Percentiles rank a stretch among this genome's conserved stretches.
Evolutionary conservation across 306 rosid species (phyloP).

Genomic region (Hippophae rhamnoides): DNA sequence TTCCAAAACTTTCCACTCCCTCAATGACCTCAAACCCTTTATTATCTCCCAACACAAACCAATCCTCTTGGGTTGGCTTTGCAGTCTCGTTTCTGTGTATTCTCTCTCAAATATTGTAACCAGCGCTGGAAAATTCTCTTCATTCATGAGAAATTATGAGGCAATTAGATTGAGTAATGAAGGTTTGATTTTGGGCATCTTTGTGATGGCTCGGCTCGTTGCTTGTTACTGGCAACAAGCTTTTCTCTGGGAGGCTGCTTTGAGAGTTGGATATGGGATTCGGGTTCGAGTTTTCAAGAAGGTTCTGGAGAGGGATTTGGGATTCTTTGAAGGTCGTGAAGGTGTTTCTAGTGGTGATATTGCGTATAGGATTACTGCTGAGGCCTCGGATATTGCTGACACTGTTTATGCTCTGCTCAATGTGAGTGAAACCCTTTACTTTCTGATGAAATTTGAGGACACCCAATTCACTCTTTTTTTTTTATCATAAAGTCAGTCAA

Average conservation of each 20-base stretch:
- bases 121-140: constrained; percentile 30
- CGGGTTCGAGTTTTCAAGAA: constrained; percentile 49
- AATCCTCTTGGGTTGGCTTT: constrained; percentile 67
- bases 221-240: constrained; percentile 65
- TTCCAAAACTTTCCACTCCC: constrained; percentile 22
- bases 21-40: constrained; percentile 42
- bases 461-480: background rate
- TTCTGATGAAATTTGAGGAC: background rate
- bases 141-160: constrained; percentile 19
- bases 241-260: constrained; percentile 76
- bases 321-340: constrained; percentile 35
- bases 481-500: background rate
- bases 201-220: constrained; percentile 40
- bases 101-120: constrained; percentile 52
- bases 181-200: constrained; percentile 33
- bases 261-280: constrained; percentile 41
- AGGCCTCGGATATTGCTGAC: constrained; percentile 65
- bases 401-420: constrained; percentile 60
- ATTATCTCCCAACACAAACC: constrained; percentile 31
- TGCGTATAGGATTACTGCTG: constrained; percentile 74
- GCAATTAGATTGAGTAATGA: constrained; percentile 14
- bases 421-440: constrained; percentile 35
- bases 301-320: constrained; percentile 53
- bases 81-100: constrained; percentile 55
- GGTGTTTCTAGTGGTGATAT: constrained; percentile 56